Evolutionary conservation across 441 rosid genomes (phyloP).

Genomic region (Rhodomyrtus psidioides): DNA sequence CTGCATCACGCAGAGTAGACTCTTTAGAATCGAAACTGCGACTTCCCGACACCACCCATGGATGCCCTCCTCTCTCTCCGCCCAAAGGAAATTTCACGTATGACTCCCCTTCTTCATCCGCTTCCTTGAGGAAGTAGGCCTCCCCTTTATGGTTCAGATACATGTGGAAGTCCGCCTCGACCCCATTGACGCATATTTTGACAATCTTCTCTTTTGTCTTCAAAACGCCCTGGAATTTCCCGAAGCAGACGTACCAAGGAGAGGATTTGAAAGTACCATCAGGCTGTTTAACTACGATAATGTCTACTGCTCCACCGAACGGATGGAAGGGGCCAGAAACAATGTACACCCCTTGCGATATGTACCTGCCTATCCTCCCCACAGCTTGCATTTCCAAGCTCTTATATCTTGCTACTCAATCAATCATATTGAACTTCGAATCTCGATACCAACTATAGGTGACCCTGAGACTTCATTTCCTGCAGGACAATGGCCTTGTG

Average conservation of each 20-base stretch:
- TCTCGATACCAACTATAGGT: neutral
- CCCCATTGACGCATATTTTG: constrained; percentile 61
- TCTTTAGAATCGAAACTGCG: constrained; percentile 31
- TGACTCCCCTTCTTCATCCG: constrained; percentile 41
- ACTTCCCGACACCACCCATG: constrained; percentile 39
- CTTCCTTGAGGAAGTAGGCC: constrained; percentile 82
- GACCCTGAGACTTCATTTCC: neutral
- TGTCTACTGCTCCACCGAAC: constrained; percentile 96
- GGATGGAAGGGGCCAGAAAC: constrained; percentile 91
- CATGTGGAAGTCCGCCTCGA: constrained; percentile 70
- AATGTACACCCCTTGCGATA: constrained; percentile 72
- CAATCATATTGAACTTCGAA: neutral
- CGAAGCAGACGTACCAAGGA: constrained; percentile 94
- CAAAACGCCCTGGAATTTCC: constrained; percentile 97
- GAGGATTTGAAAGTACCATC: constrained; percentile 93
- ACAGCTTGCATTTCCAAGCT: constrained; percentile 57
- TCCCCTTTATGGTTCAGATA: constrained; percentile 83
- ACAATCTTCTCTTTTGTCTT: constrained; percentile 63
- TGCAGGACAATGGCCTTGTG: neutral
- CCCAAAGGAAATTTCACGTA: constrained; percentile 31
- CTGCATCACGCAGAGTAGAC: constrained; percentile 13
- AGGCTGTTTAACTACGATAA: constrained; percentile 84
- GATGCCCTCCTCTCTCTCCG: constrained; percentile 43
- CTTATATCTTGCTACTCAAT: neutral
- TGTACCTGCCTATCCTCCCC: constrained; percentile 81